Conservation (phyloP, 202 grass and related monocot genomes). For the Alloteropsis angusta region DNA sequence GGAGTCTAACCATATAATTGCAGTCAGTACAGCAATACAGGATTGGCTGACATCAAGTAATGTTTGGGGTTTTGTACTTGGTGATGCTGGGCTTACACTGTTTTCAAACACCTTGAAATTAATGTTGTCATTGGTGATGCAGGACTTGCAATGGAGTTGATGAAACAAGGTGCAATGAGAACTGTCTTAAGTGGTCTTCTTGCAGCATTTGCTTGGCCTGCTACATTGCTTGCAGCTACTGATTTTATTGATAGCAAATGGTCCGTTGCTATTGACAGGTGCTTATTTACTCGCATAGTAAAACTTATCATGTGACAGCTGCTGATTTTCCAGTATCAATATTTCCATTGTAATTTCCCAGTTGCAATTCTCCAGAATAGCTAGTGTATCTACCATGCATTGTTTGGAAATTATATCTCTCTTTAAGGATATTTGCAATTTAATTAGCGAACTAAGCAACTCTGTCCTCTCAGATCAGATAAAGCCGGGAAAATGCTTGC, state of each 20-base stretch:
- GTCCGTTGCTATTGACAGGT: slow-evolving; percentile 94
- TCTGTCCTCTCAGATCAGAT: slow-evolving; percentile 58
- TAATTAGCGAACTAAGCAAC: neutral
- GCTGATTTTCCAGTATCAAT: neutral
- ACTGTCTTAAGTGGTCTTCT: slow-evolving; percentile 77
- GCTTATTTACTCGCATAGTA: slow-evolving; percentile 5
- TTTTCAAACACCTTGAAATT: neutral
- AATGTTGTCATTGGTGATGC: neutral
- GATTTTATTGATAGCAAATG: slow-evolving; percentile 99
- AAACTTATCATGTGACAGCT: neutral
- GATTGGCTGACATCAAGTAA: slow-evolving; percentile 98
- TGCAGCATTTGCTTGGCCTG: slow-evolving; percentile 72
- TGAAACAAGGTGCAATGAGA: slow-evolving; percentile 88
- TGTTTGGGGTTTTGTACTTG: slow-evolving; percentile 19
- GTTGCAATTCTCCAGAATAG: neutral
- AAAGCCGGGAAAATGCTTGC: slow-evolving; percentile 96
- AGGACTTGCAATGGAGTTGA: slow-evolving; percentile 75
- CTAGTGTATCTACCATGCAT: neutral
- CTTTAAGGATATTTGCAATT: neutral
- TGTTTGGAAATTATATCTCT: neutral
- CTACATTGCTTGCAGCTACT: slow-evolving; percentile 68
- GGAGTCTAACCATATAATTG: slow-evolving; percentile 88
- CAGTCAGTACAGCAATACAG: slow-evolving; percentile 88
- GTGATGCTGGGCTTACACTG: neutral
- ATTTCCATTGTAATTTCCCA: neutral